phyloP scores from a whole-genome alignment of 805 yeast genomes.

The Suhomyces prunicola region DNA sequence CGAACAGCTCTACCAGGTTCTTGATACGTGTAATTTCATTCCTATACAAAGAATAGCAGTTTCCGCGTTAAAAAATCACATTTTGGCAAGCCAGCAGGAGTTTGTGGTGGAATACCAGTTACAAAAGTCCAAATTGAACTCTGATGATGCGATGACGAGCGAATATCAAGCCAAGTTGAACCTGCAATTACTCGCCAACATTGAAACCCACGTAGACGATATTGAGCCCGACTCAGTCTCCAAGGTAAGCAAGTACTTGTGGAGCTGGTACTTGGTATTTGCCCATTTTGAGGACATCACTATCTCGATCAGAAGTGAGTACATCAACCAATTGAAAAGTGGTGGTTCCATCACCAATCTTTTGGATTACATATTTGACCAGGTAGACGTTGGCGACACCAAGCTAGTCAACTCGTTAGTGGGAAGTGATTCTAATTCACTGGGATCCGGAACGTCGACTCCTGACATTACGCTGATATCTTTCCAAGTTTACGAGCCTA shows the following conservation, averaged over 20 bases:
- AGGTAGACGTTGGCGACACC: conserved; percentile 41
- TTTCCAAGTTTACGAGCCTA: conserved; percentile 20
- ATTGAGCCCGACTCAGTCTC: conserved; percentile 13
- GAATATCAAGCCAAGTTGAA: conserved; percentile 38
- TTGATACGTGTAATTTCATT: conserved; percentile 14
- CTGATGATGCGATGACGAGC: conserved; percentile 19
- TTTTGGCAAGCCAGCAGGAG: conserved; percentile 52
- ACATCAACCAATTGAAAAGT: conserved; percentile 53
- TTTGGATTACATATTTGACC: conserved; percentile 52
- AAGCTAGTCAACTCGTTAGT: conserved; percentile 19
- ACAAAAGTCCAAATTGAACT: conserved; percentile 33
- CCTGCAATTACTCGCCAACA: conserved; percentile 3
- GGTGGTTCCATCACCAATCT: conserved; percentile 46
- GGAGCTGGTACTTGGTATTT: conserved; percentile 68
- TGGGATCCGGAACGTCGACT: conserved; percentile 5
- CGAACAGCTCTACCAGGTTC: conserved; percentile 34
- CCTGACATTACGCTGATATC: conserved; percentile 12
- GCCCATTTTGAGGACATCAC: conserved; percentile 63
- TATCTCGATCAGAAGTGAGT: conserved; percentile 57
- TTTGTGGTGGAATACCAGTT: conserved; percentile 61
- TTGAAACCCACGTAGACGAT: conserved; percentile 11
- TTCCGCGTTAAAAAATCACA: conserved; percentile 35
- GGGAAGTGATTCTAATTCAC: neutral
- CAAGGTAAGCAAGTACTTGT: conserved; percentile 43
- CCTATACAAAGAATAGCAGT: conserved; percentile 44